Percentiles rank a stretch among this genome's conserved stretches.
Conservation (phyloP, 2,329 filamentous ascomycete species). For the Cryoendolithus antarcticus region DNA sequence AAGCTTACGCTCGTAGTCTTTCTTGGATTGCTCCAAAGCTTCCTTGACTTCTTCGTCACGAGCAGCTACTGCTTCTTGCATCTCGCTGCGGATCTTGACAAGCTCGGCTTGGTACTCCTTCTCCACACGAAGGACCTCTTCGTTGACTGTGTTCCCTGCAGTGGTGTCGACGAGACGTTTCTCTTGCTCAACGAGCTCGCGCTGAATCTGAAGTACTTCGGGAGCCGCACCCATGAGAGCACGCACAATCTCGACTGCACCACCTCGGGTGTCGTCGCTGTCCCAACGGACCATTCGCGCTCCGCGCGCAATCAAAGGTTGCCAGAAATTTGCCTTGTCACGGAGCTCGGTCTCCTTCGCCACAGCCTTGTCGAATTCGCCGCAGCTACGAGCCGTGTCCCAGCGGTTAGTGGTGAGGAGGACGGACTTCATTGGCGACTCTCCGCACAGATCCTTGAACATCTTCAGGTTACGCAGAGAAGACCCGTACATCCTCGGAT, state of each 20-base stretch:
- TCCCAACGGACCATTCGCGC: constrained; percentile 8
- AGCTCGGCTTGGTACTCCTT: constrained; percentile 8
- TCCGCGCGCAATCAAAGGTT: constrained; percentile 9
- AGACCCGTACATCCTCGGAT: constrained; percentile 29
- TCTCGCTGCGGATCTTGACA: constrained; percentile 7
- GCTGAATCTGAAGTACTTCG: constrained; percentile 10
- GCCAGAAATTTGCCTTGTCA: constrained; percentile 12
- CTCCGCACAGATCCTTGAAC: constrained; percentile 34
- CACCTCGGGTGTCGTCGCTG: constrained; percentile 4
- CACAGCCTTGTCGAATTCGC: constrained; percentile 10
- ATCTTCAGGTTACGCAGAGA: constrained; percentile 31
- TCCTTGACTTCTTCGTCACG: constrained; percentile 8
- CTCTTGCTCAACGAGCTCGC: constrained; percentile 12
- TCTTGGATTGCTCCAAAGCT: constrained; percentile 4
- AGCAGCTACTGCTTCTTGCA: constrained; percentile 4
- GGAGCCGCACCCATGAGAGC: constrained; percentile 3
- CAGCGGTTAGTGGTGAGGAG: constrained; percentile 34
- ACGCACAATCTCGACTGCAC: constrained; percentile 8
- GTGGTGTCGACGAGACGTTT: constrained; percentile 11
- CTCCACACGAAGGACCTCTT: constrained; percentile 8
- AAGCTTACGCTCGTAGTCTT: constrained; percentile 3
- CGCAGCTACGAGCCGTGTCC: constrained; percentile 13
- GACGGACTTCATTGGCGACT: constrained; percentile 29
- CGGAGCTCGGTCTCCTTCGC: constrained; percentile 14
- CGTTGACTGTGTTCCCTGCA: constrained; percentile 10